Conservation (phyloP, 1,139 yeast species). For the Tardiomyces depauwii region DNA sequence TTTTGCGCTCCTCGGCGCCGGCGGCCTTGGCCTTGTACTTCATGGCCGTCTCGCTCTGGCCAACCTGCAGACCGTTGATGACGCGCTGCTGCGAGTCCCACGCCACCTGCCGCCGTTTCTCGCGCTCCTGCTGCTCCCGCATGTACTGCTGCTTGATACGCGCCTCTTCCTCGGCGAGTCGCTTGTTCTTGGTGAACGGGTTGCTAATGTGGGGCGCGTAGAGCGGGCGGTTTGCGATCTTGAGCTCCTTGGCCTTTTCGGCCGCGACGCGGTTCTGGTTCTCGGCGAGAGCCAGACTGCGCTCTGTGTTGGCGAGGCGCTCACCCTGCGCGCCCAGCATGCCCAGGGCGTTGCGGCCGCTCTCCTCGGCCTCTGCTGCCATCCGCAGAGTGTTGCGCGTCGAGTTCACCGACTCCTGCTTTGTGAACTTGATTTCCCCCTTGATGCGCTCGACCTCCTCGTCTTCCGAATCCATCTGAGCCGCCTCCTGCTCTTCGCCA, state of each 20-base stretch:
- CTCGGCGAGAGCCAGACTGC: constrained; percentile 62
- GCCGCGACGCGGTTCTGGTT: constrained; percentile 79
- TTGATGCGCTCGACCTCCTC: constrained; percentile 87
- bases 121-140: constrained; percentile 37
- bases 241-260: constrained; percentile 70
- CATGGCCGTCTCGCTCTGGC: constrained; percentile 25
- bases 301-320: constrained; percentile 68
- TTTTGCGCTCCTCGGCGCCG: constrained; percentile 26
- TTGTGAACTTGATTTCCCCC: constrained; percentile 73
- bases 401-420: constrained; percentile 77
- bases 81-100: constrained; percentile 40
- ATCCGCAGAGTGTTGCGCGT: constrained; percentile 78
- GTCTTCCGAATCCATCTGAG: constrained; percentile 40
- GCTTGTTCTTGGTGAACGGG: constrained; percentile 78
- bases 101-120: constrained; percentile 33
- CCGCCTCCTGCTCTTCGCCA: constrained; percentile 32
- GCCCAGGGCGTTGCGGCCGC: constrained; percentile 84
- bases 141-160: constrained; percentile 54
- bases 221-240: constrained; percentile 69
- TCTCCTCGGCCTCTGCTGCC: constrained; percentile 87
- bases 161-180: constrained; percentile 68
- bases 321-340: constrained; percentile 91
- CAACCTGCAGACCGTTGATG: constrained; percentile 28
- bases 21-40: constrained; percentile 22
- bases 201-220: constrained; percentile 73